Conservation (phyloP, 2,329 filamentous ascomycete species). For the Pochonia chlamydosporia region DNA sequence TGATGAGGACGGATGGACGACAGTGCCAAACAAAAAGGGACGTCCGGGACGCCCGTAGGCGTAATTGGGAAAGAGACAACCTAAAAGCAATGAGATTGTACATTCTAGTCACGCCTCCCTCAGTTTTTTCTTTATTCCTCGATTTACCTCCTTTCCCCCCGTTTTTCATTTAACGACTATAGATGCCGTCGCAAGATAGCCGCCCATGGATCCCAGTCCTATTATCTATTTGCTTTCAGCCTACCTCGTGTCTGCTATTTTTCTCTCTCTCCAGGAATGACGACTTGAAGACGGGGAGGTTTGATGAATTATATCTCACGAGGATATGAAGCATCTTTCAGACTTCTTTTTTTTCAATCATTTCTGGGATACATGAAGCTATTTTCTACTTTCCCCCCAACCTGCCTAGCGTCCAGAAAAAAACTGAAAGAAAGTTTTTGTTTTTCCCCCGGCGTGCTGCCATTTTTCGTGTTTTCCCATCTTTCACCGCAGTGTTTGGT, state of each 20-base stretch:
- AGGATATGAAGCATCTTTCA: background rate
- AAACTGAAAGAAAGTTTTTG: no score
- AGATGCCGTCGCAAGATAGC: conserved; percentile 26
- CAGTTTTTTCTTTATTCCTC: background rate
- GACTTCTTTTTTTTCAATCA: background rate
- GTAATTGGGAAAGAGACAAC: conserved; percentile 12
- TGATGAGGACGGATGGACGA: conserved; percentile 62
- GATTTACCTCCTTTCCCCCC: background rate
- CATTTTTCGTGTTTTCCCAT: background rate
- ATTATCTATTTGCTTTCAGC: conserved; percentile 6
- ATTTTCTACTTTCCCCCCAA: background rate
- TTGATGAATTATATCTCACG: background rate
- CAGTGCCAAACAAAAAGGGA: conserved; percentile 36
- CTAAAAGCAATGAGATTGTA: conserved; percentile 26
- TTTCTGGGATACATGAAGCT: background rate
- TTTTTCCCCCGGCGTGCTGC: no score
- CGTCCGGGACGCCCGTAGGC: conserved; percentile 26
- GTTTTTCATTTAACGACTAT: conserved; percentile 21
- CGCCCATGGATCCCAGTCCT: conserved; percentile 15
- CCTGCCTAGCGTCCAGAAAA: no score
- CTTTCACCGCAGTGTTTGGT: background rate
- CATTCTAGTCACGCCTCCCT: conserved; percentile 17
- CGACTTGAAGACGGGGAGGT: background rate
- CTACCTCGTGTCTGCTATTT: background rate
- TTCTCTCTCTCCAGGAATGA: background rate